Conservation (phyloP, 2,329 filamentous ascomycete genomes). For the Tolypocladium sp. region DNA sequence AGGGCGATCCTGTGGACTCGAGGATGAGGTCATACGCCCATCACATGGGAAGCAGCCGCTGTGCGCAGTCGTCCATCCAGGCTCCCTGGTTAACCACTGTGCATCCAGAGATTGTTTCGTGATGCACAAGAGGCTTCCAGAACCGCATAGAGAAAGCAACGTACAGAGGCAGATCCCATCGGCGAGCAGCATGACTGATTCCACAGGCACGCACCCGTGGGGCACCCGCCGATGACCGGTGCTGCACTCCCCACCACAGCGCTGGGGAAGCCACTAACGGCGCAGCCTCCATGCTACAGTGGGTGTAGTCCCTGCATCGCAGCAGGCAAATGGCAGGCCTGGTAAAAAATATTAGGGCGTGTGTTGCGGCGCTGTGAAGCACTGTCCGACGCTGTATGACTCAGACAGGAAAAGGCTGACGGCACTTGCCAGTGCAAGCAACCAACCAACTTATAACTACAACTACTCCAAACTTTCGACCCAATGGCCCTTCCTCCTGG, state of each 20-base stretch:
- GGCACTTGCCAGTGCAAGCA: background rate
- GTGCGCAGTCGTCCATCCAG: background rate
- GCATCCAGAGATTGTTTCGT: background rate
- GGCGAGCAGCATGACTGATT: background rate
- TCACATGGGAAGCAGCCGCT: background rate
- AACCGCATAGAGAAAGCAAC: background rate
- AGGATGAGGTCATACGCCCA: background rate
- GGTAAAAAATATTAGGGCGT: background rate
- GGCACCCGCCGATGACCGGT: background rate
- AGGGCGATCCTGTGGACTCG: background rate
- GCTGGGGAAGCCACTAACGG: background rate
- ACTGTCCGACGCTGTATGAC: background rate
- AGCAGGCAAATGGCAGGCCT: background rate
- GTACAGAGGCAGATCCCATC: background rate
- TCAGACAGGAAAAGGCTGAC: background rate
- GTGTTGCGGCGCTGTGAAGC: background rate
- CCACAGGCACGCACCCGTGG: background rate
- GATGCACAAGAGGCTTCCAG: background rate
- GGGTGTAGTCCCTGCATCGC: background rate
- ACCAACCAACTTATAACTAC: background rate
- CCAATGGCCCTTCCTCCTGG: background rate
- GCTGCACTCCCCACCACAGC: background rate
- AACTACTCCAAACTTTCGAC: background rate
- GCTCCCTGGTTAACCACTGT: background rate
- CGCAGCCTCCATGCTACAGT: background rate